Evolutionary conservation across 1,139 yeast genomes (phyloP), one percentile per base, ranked within the genome.

Genomic region (Suhomyces bokatorum): DNA sequence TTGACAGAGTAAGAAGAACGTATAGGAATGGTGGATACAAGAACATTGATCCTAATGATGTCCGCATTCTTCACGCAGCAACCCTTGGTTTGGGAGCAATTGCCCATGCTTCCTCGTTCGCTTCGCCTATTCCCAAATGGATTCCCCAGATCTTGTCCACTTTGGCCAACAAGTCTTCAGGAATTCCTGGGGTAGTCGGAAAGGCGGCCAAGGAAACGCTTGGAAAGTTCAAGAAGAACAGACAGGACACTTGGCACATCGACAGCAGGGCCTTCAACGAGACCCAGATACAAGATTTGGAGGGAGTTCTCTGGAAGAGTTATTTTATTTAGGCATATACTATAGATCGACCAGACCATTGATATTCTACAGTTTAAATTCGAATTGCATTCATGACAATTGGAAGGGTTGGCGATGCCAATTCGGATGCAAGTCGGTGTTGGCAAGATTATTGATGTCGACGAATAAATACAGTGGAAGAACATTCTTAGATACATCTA

Each of bases 221-320:
- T 41, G 85, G 96, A 47, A 85, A 83, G 51, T 95, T 93, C 67
- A 93, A 91, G 63, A 91, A 90, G 69, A 85, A 89, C 6, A 80
- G 99, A 54, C 96, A 91, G 47, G 99, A 95, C 59, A 89, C 97
- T 0, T 95, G 99, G 99, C 96, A 87, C 55, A 78, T 89, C 51
- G 99, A 95, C 62, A 79, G 87, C 48, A 75, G 75, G 55, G 82
- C 81, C 7, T 95, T 95, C 63, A 80, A 83, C 6, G 81, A 78
- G 42, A 88, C 85, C 12, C 96, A 93, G 64, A 73, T 90, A 41
- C 95, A 90, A 58, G 97, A 90, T 62, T 71, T 95, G 44, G 98
- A 93, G 63, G 99, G 99, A 35, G 97, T 93, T 3, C 69, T 91
- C 35, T 86, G 96, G 87, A 87, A 88, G 63, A 88, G 95, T 62